These are phyloP conservation scores for Mycena vitilis DNA, from an alignment of 768 basidiomycete genomes.

Conservation along the genomic window DNA sequence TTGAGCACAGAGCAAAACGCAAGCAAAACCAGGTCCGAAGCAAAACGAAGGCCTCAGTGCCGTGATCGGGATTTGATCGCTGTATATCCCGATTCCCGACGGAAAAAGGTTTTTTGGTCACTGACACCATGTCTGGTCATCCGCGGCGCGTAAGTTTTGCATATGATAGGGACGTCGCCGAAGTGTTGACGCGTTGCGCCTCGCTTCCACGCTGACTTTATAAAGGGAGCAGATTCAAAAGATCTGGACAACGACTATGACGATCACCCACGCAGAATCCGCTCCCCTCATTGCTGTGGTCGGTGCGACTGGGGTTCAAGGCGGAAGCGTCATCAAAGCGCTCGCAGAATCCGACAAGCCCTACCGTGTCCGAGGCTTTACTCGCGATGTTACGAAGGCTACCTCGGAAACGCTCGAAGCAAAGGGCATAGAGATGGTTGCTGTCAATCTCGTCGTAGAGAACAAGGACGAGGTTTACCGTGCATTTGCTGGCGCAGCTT, in stretches of 20 bases:
- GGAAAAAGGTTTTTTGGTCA: too few species aligned
- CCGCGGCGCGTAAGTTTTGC: too few species aligned
- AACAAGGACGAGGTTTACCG: constrained; percentile 14
- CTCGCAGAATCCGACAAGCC: constrained; percentile 27
- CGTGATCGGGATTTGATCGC: too few species aligned
- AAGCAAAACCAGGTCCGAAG: too few species aligned
- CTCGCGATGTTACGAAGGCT: constrained; percentile 10
- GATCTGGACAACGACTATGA: constrained; percentile 11
- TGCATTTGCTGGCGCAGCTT: constrained; percentile 19
- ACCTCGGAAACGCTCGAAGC: constrained; percentile 7
- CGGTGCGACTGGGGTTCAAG: constrained; percentile 23
- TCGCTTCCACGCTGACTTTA: too few species aligned
- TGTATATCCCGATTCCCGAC: too few species aligned
- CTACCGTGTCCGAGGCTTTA: constrained; percentile 29
- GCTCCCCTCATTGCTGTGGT: constrained; percentile 30
- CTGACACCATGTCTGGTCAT: too few species aligned
- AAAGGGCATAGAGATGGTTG: constrained; percentile 17
- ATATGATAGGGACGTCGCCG: too few species aligned
- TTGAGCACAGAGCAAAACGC: too few species aligned
- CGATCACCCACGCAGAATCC: constrained; percentile 17
- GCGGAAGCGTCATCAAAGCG: constrained; percentile 31
- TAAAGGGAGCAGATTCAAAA: too few species aligned
- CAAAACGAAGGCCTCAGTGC: too few species aligned
- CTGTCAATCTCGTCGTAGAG: constrained; percentile 7
- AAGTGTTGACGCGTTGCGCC: too few species aligned